Evolutionary conservation across 139 green algal species (phyloP), one percentile per base, ranked within the genome.

Genomic region (Coelastrella sp.): DNA sequence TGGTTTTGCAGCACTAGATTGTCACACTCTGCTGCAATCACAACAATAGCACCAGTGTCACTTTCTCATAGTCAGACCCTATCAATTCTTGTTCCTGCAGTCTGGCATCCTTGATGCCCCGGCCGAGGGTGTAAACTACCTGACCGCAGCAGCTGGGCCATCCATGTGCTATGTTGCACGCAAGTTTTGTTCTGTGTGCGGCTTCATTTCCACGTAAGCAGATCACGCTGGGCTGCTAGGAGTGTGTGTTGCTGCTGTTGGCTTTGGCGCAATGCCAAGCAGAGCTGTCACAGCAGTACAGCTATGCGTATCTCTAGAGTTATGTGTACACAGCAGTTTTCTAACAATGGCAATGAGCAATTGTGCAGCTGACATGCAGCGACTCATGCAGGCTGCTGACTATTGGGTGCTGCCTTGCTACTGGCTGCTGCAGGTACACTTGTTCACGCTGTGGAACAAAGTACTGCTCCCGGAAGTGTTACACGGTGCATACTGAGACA

Each of bases 171-270:
- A 57, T 19, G 80, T 89, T 13, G 19, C 92, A 0, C 87, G 93
- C 43, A 92, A 96, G 69, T 96, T 96, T 77, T 97, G 94, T 87
- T 90, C 86, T 43, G 90, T 95, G 6, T 96, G 93, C 72, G 92
- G 92, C 41, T 91, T 89, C 77, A 63, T 57, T 6, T 89, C 89
- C 8, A 38, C 79, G 85, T 91, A 37, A 86, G 88, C 73, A n/a
- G 8, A 32, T 7, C 40, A 19, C 3, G 11, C 57, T 38, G 32
- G 34, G 11, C 19, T 30, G n/a, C n/a, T n/a, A n/a, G n/a, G n/a
- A n/a, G n/a, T n/a, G n/a, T n/a, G n/a, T n/a, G n/a, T n/a, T n/a
- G n/a, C n/a, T n/a, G n/a, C n/a, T n/a, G n/a, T n/a, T n/a, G n/a
- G n/a, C n/a, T n/a, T n/a, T n/a, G n/a, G n/a, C n/a, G n/a, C n/a